Base-by-base conservation (phyloP, 805 yeast species). In the Kodamaea fukazawae region DNA sequence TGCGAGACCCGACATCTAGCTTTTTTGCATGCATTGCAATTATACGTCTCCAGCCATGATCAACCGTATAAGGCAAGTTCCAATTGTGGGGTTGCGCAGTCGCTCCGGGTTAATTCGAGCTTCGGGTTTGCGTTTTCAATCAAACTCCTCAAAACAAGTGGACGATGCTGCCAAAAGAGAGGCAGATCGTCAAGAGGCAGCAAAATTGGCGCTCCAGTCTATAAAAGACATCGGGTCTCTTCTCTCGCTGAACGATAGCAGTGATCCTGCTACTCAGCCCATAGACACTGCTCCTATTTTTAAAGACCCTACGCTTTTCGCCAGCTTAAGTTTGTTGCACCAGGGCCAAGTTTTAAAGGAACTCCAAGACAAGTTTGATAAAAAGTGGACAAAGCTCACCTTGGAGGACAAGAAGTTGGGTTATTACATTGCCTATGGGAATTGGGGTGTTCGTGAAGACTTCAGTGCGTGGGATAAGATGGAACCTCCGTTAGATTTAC, bases 381-480 rank as follows among this genome's bases (percentile, higher is more conserved):
- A 68, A 38, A 68, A 73, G 39, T 85, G 95, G 95, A 56, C 57
- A 2, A 58, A 65, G 29, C 47, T 82, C 32, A 66, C 76, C 3
- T 44, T 44, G 9, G 70, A 74, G 36, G 73, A 73, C 38, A 82
- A 83, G 53, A 65, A 73, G 45, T 64, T 82, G 46, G 71, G 78
- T 7, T 82, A 78, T 55, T 81, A 72, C 61, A 70, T 81, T 22
- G 71, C 81, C 0, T 85, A 79, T 58, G 90, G 90, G 2, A 68
- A 81, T 34, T 77, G 84, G 72, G 93, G 89, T 0, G 81, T 79
- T 1, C 68, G 95, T 45, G 79, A 75, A 34, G 75, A 75, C 14
- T 73, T 82, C 40, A 60, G 62, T 36, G 68, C 67, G 46, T 68
- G 77, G 65, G 67, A 63, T 41, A 57, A 67, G n/a, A 46, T 50